phyloP scores from a whole-genome alignment of 805 yeast genomes.

The Clavispora fructus region DNA sequence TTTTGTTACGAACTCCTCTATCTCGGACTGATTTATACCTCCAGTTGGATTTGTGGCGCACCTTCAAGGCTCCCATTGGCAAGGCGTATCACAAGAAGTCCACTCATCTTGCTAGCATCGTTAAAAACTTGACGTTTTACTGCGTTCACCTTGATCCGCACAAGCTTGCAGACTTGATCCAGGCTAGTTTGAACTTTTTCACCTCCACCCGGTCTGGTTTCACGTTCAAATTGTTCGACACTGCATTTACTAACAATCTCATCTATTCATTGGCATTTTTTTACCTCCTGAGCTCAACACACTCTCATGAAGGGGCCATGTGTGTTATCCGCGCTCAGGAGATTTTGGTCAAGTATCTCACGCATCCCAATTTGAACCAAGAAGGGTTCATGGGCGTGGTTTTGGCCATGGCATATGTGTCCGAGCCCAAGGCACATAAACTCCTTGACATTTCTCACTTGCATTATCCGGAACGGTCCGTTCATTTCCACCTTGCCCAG shows the following conservation, averaged over 20 bases:
- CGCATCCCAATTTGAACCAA: constrained; percentile 18
- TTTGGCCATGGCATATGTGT: constrained; percentile 21
- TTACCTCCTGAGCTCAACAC: constrained; percentile 3
- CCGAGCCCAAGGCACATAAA: constrained; percentile 21
- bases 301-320: neutral
- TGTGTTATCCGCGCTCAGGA: constrained; percentile 26
- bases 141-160: constrained; percentile 20
- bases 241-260: constrained; percentile 14
- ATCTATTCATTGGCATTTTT: constrained; percentile 21
- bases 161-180: constrained; percentile 16
- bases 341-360: constrained; percentile 17
- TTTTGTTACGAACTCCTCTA: constrained; percentile 33
- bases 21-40: constrained; percentile 25
- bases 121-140: constrained; percentile 26
- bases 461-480: constrained; percentile 20
- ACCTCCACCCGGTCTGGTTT: constrained; percentile 18
- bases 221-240: constrained; percentile 12
- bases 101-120: constrained; percentile 12
- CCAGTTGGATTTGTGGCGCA: constrained; percentile 34
- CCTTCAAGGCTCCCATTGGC: constrained; percentile 20
- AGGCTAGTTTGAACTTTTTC: constrained; percentile 15
- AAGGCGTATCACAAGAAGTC: constrained; percentile 16
- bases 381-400: constrained; percentile 35
- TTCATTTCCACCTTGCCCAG: constrained; percentile 20
- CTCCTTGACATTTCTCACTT: constrained; percentile 24